Evolutionary conservation across 805 yeast genomes (phyloP), one percentile per base, ranked within the genome.

Genomic region (Citeromyces matritensis): DNA sequence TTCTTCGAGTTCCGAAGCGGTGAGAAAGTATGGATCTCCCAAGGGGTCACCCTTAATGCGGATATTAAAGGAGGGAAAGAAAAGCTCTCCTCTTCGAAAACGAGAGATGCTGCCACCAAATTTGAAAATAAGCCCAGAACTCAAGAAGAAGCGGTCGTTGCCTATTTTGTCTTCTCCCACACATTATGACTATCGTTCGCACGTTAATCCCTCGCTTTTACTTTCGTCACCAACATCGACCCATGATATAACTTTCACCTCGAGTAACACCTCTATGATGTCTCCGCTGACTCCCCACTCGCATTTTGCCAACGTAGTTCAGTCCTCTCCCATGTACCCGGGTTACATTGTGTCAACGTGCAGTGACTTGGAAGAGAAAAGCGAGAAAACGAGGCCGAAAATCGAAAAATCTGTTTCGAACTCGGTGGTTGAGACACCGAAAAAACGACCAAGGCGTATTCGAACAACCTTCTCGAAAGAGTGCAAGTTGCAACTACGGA

Each of bases 291-390:
- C 55, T 3, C 51, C 53, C 5, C 41, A 44, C 4, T 45, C 54
- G 11, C 53, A 51, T 28, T 51, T 51, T 28, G 47, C 53, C 10
- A 42, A 39, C 15, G 44, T 51, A n/a, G 36, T 51, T 24, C 49
- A 48, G 32, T 51, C 57, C 11, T 50, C 55, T 10, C 57, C 57
- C 8, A 46, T 51, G 48, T 51, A 49, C 35, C 47, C 45, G 2
- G 48, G 52, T 47, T 49, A 49, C 33, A 17, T 17, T 5, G 21
- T 17, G 21, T 17, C 21, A 7, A 17, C 21, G 21, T 17, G 21
- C 21, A 17, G 21, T 17, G 21, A 17, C 21, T 17, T 17, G 21
- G 21, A 17, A 7, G 21, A 17, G 21, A 17, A 17, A 17, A 17
- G 7, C 6, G 21, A 17, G 21, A 17, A 17, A 17, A 17, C 21